Evolutionary conservation across 352 stramenopile genomes (phyloP).

Genomic region (Phytophthora fragariaefolia): DNA sequence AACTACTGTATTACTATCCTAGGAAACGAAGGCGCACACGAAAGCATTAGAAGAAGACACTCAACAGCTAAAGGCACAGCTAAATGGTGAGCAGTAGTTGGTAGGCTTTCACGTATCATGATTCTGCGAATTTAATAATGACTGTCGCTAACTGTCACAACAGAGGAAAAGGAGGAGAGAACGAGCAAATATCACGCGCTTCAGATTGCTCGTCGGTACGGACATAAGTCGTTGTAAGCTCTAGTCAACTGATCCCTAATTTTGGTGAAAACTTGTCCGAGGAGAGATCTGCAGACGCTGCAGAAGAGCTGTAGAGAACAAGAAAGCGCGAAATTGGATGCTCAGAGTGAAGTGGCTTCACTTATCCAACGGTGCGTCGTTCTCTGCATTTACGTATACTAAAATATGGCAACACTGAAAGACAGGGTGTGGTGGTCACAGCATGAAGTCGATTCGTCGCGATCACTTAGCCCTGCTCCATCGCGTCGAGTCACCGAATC

Average conservation of each 20-base stretch:
- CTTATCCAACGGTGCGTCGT: constrained; percentile 32
- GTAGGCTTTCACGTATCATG: too few relatives aligned
- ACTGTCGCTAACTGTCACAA: neutral
- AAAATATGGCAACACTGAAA: neutral
- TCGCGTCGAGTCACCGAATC: constrained; percentile 27
- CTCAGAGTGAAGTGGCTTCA: constrained; percentile 31
- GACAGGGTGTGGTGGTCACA: neutral
- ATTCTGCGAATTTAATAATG: too few relatives aligned
- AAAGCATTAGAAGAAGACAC: constrained; percentile 46
- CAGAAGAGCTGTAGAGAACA: constrained; percentile 38
- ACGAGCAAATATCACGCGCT: constrained; percentile 36
- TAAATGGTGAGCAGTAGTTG: constrained; percentile 36
- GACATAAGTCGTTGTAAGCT: neutral
- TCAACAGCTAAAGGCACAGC: constrained; percentile 39
- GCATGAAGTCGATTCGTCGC: constrained; percentile 37
- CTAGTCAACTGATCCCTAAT: neutral
- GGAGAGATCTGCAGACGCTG: constrained; percentile 32
- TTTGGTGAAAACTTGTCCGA: neutral
- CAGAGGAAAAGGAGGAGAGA: constrained; percentile 31
- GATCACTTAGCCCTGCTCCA: constrained; percentile 34
- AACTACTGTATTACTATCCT: constrained; percentile 1
- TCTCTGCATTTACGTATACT: neutral
- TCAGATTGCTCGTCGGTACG: constrained; percentile 37
- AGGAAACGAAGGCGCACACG: constrained; percentile 49
- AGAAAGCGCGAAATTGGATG: constrained; percentile 38